A percentile compares a stretch with the other conserved stretches of the same genome.
phyloP scores from a whole-genome alignment of 2,329 filamentous ascomycete genomes.

The Aspergillus glaucus region DNA sequence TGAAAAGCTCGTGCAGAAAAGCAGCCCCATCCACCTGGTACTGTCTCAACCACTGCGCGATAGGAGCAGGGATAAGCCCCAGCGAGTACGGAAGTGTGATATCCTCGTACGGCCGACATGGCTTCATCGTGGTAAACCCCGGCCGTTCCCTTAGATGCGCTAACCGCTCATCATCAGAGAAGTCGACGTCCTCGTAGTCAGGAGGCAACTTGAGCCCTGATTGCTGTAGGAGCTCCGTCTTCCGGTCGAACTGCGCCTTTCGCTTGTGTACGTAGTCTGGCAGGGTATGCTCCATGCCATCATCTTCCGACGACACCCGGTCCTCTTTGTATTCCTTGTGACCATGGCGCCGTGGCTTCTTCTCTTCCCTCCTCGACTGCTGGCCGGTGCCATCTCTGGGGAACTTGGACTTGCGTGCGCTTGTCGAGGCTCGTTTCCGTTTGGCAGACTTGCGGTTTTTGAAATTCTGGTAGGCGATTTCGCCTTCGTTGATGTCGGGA shows the following conservation, averaged over 20 bases:
- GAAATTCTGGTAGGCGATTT: slow-evolving; percentile 54
- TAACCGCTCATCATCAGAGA: slow-evolving; percentile 63
- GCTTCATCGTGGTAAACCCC: slow-evolving; percentile 55
- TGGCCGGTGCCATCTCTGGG: slow-evolving; percentile 37
- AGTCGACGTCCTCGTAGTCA: slow-evolving; percentile 65
- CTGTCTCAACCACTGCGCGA: slow-evolving; percentile 84
- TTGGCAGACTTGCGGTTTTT: slow-evolving; percentile 54
- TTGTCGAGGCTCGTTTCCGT: slow-evolving; percentile 46
- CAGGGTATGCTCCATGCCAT: slow-evolving; percentile 53
- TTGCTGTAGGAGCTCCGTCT: slow-evolving; percentile 54
- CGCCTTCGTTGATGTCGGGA: slow-evolving; percentile 33
- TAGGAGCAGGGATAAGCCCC: slow-evolving; percentile 77
- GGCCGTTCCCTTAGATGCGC: slow-evolving; percentile 64
- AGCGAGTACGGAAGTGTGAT: slow-evolving; percentile 68
- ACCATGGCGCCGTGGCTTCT: slow-evolving; percentile 17
- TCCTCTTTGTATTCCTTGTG: slow-evolving; percentile 37
- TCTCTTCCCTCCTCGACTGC: slow-evolving; percentile 22
- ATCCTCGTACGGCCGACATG: slow-evolving; percentile 66
- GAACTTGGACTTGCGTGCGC: slow-evolving; percentile 41
- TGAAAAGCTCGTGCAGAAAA: slow-evolving; percentile 82
- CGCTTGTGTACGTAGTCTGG: slow-evolving; percentile 68
- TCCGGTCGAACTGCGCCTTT: slow-evolving; percentile 61
- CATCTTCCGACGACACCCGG: slow-evolving; percentile 47
- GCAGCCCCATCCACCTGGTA: slow-evolving; percentile 83
- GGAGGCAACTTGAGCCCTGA: slow-evolving; percentile 72